Evolutionary conservation across 176 grass and related monocot genomes (phyloP), one percentile per base, ranked within the genome.

Genomic region (Avena eriantha): DNA sequence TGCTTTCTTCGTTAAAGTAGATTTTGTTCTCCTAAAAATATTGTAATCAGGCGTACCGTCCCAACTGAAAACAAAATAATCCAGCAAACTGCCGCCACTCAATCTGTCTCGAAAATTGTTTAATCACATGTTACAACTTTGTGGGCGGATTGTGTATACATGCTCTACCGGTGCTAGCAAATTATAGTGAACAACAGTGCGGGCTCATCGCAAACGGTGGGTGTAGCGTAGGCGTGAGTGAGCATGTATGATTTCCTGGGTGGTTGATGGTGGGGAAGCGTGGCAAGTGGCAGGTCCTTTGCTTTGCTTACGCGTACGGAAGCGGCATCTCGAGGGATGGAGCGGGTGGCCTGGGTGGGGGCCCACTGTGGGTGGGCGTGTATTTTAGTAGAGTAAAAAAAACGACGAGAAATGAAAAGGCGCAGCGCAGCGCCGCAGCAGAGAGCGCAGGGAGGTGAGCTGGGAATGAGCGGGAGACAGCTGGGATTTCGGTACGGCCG

Each of bases 271-370:
- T 69, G 46, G 78, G 80, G 76, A 23, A 14, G 45, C 4, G 77
- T 73, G 56, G 78, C 85, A 41, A 64, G 60, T 61, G 74, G 45
- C 45, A 2, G 29, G 29, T 12, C 22, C 78, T 10, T 15, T 68
- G 4, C 22, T 17, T 13, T 0, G 78, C 88, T 82, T 43, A 86
- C 3, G 63, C 86, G 88, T 83, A 67, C 46, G 89, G 84, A 90
- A 90, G 89, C 75, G 89, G 89, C 89, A 84, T 87, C 80, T 90
- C 74, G 89, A 90, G 89, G 84, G 19, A 7, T 10, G 36, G 7
- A 64, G 46, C 31, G 76, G 16, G 67, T 14, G 72, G 12, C 16
- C 65, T 17, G 72, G 16, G 16, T 5, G 34, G 33, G 33, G 66
- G n/a, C n/a, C 58, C 8, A 12, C 15, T 11, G 69, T 71, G 76